phyloP scores from a whole-genome alignment of 306 rosid species.

The Cucurbita maxima region DNA sequence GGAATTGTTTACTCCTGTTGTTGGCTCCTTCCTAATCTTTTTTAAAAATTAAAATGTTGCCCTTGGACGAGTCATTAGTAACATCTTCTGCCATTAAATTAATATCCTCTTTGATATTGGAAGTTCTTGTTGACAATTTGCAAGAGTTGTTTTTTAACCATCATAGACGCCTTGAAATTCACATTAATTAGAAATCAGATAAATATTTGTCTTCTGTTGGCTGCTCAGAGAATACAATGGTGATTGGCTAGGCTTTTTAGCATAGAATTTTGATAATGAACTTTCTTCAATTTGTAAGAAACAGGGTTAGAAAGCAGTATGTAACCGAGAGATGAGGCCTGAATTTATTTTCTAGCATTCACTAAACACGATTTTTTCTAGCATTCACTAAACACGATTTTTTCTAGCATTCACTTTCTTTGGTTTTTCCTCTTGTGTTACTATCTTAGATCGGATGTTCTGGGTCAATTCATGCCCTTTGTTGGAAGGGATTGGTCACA shows the following conservation, averaged over 20 bases:
- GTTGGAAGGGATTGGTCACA: slow-evolving; percentile 99
- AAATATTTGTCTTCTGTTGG: not conserved
- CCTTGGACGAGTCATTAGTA: not conserved
- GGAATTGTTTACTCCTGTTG: not conserved
- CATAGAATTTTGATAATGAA: not conserved
- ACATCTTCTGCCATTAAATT: not conserved
- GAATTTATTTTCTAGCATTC: not conserved
- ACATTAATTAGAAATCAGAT: not conserved
- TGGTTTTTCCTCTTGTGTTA: slow-evolving; percentile 9
- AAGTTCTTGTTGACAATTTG: not conserved
- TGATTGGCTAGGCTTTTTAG: not conserved
- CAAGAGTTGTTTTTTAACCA: not conserved
- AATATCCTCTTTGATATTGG: not conserved
- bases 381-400: not conserved
- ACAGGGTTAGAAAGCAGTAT: not conserved
- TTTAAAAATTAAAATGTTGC: not conserved
- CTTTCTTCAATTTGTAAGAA: not conserved
- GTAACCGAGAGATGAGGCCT: not conserved
- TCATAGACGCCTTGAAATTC: not conserved
- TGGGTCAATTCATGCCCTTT: slow-evolving; percentile 99
- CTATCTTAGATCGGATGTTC: slow-evolving; percentile 72
- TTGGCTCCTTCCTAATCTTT: not conserved
- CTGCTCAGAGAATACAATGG: not conserved
- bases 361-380: no score
- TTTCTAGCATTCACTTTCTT: not conserved